Conservation (phyloP, 2,329 filamentous ascomycete genomes). For the Aureobasidium lini region DNA sequence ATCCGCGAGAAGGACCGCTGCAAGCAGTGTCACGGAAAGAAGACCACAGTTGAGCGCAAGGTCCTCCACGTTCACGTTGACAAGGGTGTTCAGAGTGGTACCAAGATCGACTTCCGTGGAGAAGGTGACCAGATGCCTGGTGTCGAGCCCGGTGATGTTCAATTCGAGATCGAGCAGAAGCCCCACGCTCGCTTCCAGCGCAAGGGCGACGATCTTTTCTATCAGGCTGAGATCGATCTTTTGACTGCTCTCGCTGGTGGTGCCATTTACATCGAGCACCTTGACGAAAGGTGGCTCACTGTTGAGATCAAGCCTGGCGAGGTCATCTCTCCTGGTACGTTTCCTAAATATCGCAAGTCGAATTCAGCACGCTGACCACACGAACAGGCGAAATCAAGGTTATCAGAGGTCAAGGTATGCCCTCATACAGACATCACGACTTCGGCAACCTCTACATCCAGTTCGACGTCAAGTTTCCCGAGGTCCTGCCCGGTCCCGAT, state of each 20-base stretch:
- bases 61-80: slow-evolving; percentile 98
- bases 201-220: slow-evolving; percentile 93
- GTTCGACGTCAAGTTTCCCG: slow-evolving; percentile 95
- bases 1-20: slow-evolving; percentile 96
- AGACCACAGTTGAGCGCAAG: slow-evolving; percentile 95
- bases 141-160: slow-evolving; percentile 87
- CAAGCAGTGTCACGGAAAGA: slow-evolving; percentile 95
- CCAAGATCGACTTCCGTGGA: slow-evolving; percentile 94
- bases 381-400: slow-evolving; percentile 76
- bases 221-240: slow-evolving; percentile 90
- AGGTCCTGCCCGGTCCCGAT: slow-evolving; percentile 36
- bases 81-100: slow-evolving; percentile 83
- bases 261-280: slow-evolving; percentile 85
- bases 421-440: slow-evolving; percentile 89
- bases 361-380: slow-evolving; percentile 18
- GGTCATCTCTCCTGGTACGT: slow-evolving; percentile 83
- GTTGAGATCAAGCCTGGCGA: slow-evolving; percentile 91
- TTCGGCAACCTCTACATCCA: slow-evolving; percentile 94
- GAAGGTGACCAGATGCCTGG: slow-evolving; percentile 95
- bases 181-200: slow-evolving; percentile 92
- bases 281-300: slow-evolving; percentile 93
- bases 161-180: slow-evolving; percentile 99
- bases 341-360: neutral
- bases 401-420: slow-evolving; percentile 95
- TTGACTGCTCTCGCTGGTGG: slow-evolving; percentile 91